Percentiles rank a stretch among this genome's conserved stretches.
phyloP scores from a whole-genome alignment of 2,329 filamentous ascomycete genomes.

The Fusarium odoratissimum region DNA sequence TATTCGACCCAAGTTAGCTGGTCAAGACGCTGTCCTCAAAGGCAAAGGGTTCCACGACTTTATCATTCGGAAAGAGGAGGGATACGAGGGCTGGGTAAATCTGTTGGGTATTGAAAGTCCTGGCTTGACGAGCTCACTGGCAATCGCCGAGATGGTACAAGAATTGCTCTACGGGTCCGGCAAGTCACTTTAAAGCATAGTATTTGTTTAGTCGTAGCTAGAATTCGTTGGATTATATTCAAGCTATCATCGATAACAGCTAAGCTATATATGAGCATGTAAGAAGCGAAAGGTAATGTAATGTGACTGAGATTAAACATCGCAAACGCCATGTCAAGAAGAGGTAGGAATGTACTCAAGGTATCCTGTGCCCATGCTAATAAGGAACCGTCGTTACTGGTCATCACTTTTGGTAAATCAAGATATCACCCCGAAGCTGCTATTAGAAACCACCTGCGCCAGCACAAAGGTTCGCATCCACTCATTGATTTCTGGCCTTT shows the following conservation, averaged over 20 bases:
- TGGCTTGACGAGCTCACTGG: conserved; percentile 86
- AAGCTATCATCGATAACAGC: conserved; percentile 3
- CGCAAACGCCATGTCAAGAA: conserved; percentile 23
- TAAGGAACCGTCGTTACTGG: conserved; percentile 35
- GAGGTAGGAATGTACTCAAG: conserved; percentile 22
- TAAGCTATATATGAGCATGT: conserved; percentile 8
- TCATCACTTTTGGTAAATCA: conserved; percentile 41
- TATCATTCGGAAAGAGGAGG: conserved; percentile 79
- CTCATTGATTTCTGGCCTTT: conserved; percentile 42
- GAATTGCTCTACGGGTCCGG: conserved; percentile 58
- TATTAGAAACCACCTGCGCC: conserved; percentile 14
- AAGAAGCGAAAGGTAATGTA: conserved; percentile 26
- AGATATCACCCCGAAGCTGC: not conserved
- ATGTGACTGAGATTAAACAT: conserved; percentile 4
- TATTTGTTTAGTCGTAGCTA: not conserved
- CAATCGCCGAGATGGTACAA: conserved; percentile 82
- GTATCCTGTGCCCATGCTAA: conserved; percentile 39
- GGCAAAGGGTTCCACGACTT: conserved; percentile 85
- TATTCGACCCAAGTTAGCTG: conserved; percentile 84
- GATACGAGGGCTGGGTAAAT: conserved; percentile 86
- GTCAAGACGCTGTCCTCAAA: conserved; percentile 68
- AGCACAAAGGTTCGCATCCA: conserved; percentile 5
- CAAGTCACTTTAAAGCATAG: not conserved
- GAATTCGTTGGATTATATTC: not conserved
- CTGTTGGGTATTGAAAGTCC: conserved; percentile 93